Evolutionary conservation across 2,329 filamentous ascomycete species (phyloP).

Genomic region (Exophiala bonariae): DNA sequence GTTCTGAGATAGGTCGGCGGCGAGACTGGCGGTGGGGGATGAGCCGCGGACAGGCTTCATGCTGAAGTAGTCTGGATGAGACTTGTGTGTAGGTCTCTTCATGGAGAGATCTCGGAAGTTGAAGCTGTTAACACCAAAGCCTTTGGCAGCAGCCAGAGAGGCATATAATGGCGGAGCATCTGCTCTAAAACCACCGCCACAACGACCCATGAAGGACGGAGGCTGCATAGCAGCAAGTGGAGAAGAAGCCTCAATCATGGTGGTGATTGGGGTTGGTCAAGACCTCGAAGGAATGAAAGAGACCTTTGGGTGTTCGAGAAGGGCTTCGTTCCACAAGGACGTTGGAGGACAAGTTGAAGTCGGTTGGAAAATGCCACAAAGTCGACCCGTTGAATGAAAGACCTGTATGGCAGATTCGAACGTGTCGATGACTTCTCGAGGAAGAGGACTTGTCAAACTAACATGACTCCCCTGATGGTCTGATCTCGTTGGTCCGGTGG

Average conservation of each 20-base stretch:
- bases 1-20: slow-evolving; percentile 93
- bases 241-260: slow-evolving; percentile 84
- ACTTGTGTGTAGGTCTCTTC: slow-evolving; percentile 73
- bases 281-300: too few species aligned
- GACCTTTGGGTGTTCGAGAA: too few species aligned
- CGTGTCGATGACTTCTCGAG: too few species aligned
- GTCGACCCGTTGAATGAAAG: too few species aligned
- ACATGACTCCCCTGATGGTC: too few species aligned
- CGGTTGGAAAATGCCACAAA: too few species aligned
- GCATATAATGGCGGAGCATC: slow-evolving; percentile 56
- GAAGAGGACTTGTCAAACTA: too few species aligned
- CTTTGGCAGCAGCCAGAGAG: slow-evolving; percentile 52
- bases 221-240: slow-evolving; percentile 89
- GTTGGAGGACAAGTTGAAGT: too few species aligned
- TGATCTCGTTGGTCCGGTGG: not conserved
- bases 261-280: too few species aligned
- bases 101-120: slow-evolving; percentile 74
- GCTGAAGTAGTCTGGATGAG: slow-evolving; percentile 75
- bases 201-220: slow-evolving; percentile 59
- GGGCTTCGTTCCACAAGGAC: too few species aligned
- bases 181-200: slow-evolving; percentile 62
- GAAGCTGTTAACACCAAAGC: slow-evolving; percentile 65
- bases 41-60: slow-evolving; percentile 76
- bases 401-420: too few species aligned
- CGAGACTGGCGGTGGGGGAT: slow-evolving; percentile 86